phyloP scores from a whole-genome alignment of 2,329 filamentous ascomycete genomes.

The Fusarium kyushuense region DNA sequence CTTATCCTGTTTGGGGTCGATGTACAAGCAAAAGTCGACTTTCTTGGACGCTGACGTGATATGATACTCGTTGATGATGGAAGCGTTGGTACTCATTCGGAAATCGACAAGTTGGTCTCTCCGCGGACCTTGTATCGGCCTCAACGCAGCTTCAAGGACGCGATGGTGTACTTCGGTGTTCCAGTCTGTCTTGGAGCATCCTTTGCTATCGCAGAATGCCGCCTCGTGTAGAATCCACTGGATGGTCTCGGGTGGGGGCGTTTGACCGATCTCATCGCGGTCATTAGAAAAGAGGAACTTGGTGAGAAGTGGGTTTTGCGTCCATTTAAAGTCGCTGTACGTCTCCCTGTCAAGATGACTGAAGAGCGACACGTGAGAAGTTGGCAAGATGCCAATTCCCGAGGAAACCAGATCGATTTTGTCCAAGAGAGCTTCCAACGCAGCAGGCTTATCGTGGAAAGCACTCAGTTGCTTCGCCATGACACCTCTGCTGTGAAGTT shows the following conservation, averaged over 20 bases:
- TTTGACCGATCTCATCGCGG: conserved; percentile 5
- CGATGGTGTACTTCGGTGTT: conserved; percentile 25
- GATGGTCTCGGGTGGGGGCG: conserved; percentile 1
- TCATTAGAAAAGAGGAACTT: conserved; percentile 15
- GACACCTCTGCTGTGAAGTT: neutral
- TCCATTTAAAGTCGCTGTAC: conserved; percentile 25
- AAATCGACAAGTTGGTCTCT: conserved; percentile 14
- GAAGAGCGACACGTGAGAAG: neutral
- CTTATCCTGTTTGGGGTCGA: conserved; percentile 12
- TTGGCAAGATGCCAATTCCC: conserved; percentile 1
- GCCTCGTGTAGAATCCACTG: conserved; percentile 24
- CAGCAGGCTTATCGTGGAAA: neutral
- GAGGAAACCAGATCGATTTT: neutral
- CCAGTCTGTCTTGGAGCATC: conserved; percentile 15
- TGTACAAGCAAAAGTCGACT: conserved; percentile 30
- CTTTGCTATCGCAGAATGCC: conserved; percentile 3
- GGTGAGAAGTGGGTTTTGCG: neutral
- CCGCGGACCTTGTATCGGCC: neutral
- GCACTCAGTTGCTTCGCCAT: neutral
- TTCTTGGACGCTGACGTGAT: conserved; percentile 10
- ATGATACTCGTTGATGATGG: conserved; percentile 20
- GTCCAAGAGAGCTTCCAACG: neutral
- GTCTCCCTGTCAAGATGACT: neutral
- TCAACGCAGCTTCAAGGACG: conserved; percentile 18
- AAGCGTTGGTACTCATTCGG: conserved; percentile 9